Base-by-base conservation (phyloP, 257 asterid genomes). In the Solanum bulbocastanum region DNA sequence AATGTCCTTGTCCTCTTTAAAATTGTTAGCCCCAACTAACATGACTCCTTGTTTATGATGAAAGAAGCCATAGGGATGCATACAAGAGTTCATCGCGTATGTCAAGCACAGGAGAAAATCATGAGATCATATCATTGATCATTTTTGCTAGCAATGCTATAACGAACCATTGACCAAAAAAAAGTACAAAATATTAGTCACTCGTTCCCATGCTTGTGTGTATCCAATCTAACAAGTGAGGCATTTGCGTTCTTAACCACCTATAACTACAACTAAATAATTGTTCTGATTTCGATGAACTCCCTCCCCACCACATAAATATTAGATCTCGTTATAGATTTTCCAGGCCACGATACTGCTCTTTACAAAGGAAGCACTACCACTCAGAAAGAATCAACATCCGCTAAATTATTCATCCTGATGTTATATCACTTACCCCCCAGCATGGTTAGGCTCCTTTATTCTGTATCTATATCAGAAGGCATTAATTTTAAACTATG, bases 401-500 rank as follows among this genome's bases (percentile, higher is more conserved):
- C 74, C 16, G 79, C 75, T 8, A 49, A 35, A 76, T 74, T 16
- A 75, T 82, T 83, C 37, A 65, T 66, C 46, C 74, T 65, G 10
- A 36, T 73, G 76, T 10, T 72, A 69, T 73, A 76, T 46, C 46
- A 46, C 86, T 84, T 71, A 71, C 71, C 49, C 49, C 65, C 56
- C 78, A 76, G 4, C 85, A 46, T 20, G 85, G 40, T 49, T 81
- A 49, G 27, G 66, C 66, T 79, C 66, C 40, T 44, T 46, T 44
- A 44, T 5, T 44, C 0, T 4, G 7, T 46, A 81, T 52, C 66
- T 81, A 30, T 46, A 81, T 81, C 68, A 46, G 8, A 88, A 87
- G 90, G 90, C 73, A 84, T 65, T 81, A 27, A 75, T 72, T 87
- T 52, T 71, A 89, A 85, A 88, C 88, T 76, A 37, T 83, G 83